Conservation (phyloP, 805 yeast species). For the Cyberlindnera meyerae region DNA sequence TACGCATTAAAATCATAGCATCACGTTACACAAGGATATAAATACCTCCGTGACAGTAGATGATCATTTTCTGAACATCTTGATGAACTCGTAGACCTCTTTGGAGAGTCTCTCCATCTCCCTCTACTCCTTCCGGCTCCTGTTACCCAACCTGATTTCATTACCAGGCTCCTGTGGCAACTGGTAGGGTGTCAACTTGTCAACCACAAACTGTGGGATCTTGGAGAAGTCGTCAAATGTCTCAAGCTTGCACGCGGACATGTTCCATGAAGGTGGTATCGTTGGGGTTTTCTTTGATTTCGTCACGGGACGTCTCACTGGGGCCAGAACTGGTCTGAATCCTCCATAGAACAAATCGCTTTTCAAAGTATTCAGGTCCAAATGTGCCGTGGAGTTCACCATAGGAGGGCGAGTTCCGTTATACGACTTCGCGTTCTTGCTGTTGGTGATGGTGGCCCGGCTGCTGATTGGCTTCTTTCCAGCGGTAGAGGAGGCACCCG, state of each 20-base stretch:
- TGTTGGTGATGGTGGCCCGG: slow-evolving; percentile 5
- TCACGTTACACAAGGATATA: no score
- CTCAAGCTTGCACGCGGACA: slow-evolving; percentile 22
- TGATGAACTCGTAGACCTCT: slow-evolving; percentile 22
- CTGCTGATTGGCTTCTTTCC: slow-evolving; percentile 13
- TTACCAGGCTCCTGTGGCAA: slow-evolving; percentile 22
- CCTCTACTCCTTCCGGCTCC: slow-evolving; percentile 20
- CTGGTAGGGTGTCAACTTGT: slow-evolving; percentile 22
- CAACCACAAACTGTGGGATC: slow-evolving; percentile 26
- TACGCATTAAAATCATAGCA: no score
- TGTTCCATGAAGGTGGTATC: slow-evolving; percentile 24
- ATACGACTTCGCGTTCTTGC: background rate
- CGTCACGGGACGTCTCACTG: slow-evolving; percentile 20
- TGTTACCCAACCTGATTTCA: slow-evolving; percentile 23
- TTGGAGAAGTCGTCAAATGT: slow-evolving; percentile 23
- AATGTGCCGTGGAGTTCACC: slow-evolving; percentile 25
- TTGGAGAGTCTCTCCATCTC: slow-evolving; percentile 19
- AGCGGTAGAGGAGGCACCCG: background rate
- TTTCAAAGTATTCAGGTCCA: slow-evolving; percentile 17
- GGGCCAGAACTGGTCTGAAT: slow-evolving; percentile 24
- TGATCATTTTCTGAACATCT: slow-evolving; percentile 17
- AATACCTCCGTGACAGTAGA: no score
- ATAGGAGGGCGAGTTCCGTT: slow-evolving; percentile 15
- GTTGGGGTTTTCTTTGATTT: slow-evolving; percentile 18
- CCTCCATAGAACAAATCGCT: slow-evolving; percentile 22